phyloP scores from a whole-genome alignment of 768 basidiomycete genomes.

The Leucocoprinus sp. region DNA sequence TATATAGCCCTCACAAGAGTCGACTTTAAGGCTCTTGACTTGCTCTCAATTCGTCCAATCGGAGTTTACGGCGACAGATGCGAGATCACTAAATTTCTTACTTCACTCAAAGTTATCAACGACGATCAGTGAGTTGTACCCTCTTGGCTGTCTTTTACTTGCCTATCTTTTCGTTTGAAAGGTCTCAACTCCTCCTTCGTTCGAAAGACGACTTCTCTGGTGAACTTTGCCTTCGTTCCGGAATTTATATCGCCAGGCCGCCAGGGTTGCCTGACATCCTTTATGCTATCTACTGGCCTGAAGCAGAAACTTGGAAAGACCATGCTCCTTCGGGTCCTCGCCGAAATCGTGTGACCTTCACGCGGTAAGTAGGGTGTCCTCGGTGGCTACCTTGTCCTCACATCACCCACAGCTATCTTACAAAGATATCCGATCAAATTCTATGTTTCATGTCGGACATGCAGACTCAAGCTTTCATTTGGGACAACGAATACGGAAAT shows the following conservation, averaged over 20 bases:
- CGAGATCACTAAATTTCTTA: conserved; percentile 40
- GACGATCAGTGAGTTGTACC: conserved; percentile 28
- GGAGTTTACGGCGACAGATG: conserved; percentile 52
- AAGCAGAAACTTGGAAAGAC: conserved; percentile 52
- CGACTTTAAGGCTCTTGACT: conserved; percentile 46
- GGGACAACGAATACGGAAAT: conserved; percentile 25
- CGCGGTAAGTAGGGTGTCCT: conserved; percentile 35
- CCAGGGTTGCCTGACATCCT: conserved; percentile 17
- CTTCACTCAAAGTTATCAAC: conserved; percentile 27
- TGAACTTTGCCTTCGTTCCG: conserved; percentile 31
- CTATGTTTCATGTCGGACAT: conserved; percentile 41
- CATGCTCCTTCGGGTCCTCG: conserved; percentile 32
- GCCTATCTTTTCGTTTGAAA: conserved; percentile 1
- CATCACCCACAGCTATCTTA: conserved; percentile 42
- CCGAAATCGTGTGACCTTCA: conserved; percentile 52
- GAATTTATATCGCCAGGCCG: conserved; percentile 36
- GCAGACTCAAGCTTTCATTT: conserved; percentile 37
- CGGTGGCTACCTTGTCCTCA: not conserved
- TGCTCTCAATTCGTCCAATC: conserved; percentile 35
- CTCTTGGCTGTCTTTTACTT: not conserved
- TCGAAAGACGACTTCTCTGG: conserved; percentile 1
- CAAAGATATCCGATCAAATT: conserved; percentile 49
- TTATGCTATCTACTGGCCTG: conserved; percentile 56
- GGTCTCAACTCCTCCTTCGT: conserved; percentile 8
- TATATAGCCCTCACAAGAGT: conserved; percentile 48